Evolutionary conservation across 371 early-diverging fungal species (phyloP), one percentile per base, ranked within the genome.

Genomic region (Fennellomyces sp.): DNA sequence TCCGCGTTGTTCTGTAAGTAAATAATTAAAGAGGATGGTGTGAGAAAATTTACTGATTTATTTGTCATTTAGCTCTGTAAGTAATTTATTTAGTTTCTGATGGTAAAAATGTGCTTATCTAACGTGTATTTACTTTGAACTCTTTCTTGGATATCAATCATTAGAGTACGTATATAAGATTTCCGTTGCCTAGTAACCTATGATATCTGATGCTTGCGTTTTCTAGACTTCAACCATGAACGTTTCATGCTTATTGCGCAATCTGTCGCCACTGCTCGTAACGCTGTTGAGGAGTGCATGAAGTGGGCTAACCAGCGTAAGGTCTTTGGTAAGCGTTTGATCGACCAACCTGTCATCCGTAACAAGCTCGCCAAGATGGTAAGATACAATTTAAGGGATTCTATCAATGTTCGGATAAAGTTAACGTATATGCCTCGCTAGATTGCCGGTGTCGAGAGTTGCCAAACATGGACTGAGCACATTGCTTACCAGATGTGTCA

Each of bases 311-410:
- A 64, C 21, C 72, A 72, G 75, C 86, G 94, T 47, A 84, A 85
- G 11, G 52, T 92, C 15, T 94, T 94, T 75, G 90, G 90, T 55
- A 88, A 88, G 77, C 83, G 81, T 61, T 79, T 94, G 25, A 81
- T 87, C 23, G 80, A 85, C 36, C 87, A 87, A 62, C 80, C 82
- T 15, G 87, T 87, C n/a, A 81, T 87, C 60, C 84, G 87, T 27
- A 78, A 83, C 72, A 87, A 87, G 65, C 65, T 84, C 17, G 84
- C 82, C 19, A 75, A 78, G 26, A 91, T 91, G 92, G 81, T 85
- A 52, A 33, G 48, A 33, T 8, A 33, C 19, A 39, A 17, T 7
- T 21, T 17, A 2, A 15, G n/a, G 33, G 4, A 58, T 13, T 27
- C 12, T 31, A 39, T 52, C 42, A 13, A 41, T 28, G n/a, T 41